These are phyloP conservation scores for Sapria himalayana DNA, from an alignment of 345 rosid species.

Conservation along the genomic window DNA sequence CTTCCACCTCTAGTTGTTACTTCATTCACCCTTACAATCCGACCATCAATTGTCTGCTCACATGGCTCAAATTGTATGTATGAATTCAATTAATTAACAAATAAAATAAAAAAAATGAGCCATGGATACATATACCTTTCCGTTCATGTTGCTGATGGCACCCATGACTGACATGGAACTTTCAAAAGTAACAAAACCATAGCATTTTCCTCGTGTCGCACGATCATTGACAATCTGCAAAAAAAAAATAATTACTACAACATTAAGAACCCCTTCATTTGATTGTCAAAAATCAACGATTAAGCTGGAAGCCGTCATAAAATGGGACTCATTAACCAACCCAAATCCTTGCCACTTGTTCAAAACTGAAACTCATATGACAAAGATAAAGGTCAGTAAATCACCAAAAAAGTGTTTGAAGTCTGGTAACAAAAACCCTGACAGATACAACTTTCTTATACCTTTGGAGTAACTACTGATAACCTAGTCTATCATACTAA, in stretches of 20 bases:
- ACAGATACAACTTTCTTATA: no score
- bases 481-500: no score
- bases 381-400: no score
- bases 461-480: no score
- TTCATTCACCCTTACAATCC: conserved; percentile 58
- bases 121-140: conserved; percentile 56
- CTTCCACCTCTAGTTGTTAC: conserved; percentile 55
- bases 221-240: conserved; percentile 58
- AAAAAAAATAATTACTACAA: background rate
- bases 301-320: background rate
- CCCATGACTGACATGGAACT: conserved; percentile 59
- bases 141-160: conserved; percentile 77
- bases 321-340: no score
- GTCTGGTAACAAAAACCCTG: no score
- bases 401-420: no score
- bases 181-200: conserved; percentile 62
- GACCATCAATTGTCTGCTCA: conserved; percentile 48
- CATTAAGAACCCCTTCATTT: background rate
- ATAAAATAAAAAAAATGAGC: conserved; percentile 5
- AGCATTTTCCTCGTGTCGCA: conserved; percentile 55
- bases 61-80: conserved; percentile 9
- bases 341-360: no score
- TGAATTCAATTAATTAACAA: background rate
- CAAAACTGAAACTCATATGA: no score
- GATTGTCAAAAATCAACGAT: background rate